These are phyloP conservation scores for Dothistroma septosporum DNA, from an alignment of 2,329 filamentous ascomycete species.

Conservation along the genomic window DNA sequence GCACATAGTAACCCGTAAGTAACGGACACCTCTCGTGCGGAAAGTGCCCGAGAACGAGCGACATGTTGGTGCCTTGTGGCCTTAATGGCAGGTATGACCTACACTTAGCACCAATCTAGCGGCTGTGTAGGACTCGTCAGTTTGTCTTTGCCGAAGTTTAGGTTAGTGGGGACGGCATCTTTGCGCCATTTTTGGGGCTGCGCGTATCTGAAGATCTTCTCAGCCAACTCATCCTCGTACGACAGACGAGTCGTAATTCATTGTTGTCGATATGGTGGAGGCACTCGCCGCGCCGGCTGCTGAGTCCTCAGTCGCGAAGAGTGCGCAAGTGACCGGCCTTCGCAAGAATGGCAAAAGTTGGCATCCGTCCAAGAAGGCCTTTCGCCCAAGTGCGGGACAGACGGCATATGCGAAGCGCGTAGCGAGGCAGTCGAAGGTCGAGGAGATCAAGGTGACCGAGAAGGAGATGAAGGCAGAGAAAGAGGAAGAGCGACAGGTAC, in stretches of 20 bases:
- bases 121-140: no score
- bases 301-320: slow-evolving; percentile 33
- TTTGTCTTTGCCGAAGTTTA: no score
- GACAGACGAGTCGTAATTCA: not conserved
- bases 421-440: slow-evolving; percentile 63
- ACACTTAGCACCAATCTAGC: no score
- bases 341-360: slow-evolving; percentile 95
- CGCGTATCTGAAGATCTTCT: not conserved
- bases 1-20: no score
- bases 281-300: slow-evolving; percentile 31
- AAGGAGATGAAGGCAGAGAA: slow-evolving; percentile 96
- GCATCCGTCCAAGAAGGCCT: slow-evolving; percentile 78
- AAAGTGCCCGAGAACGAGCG: no score
- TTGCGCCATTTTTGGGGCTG: not conserved
- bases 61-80: no score
- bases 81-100: no score
- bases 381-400: slow-evolving; percentile 74
- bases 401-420: slow-evolving; percentile 74
- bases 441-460: slow-evolving; percentile 85
- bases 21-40: no score
- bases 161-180: no score
- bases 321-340: slow-evolving; percentile 52
- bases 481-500: slow-evolving; percentile 77
- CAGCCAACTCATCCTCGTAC: not conserved
- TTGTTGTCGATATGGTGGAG: slow-evolving; percentile 10